Base-by-base conservation (phyloP, 1,139 yeast species). In the Magnusiomyces ingens region DNA sequence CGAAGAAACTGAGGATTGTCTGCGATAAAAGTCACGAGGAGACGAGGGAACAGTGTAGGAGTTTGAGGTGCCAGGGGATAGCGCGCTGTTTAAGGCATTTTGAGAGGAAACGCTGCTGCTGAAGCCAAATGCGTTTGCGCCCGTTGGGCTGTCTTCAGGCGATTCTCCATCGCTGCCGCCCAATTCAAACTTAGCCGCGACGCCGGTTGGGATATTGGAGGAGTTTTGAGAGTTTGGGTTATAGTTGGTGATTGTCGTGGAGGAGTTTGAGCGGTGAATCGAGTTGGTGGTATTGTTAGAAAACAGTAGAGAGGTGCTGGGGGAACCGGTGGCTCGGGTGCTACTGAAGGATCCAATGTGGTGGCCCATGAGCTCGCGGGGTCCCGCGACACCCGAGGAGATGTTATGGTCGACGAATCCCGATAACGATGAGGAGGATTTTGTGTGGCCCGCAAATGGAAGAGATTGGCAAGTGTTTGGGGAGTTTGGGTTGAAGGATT, bases 101-200 rank as follows among this genome's bases (percentile, higher is more conserved):
- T 26, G 32, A 26, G 32, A 26, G 8, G 32, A 26, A 8, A 26
- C 32, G 8, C 32, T 26, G 8, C 32, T 26, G 8, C 32, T 26
- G 8, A 26, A 26, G 8, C 32, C 32, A 26, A 26, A 26, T 26
- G 32, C 8, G 32, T 26, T 26, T 26, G 32, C 32, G 8, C 32
- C 32, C 4, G 32, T 26, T 4, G 32, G 32, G 8, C 32, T 26
- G 8, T 26, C 32, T 26, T 26, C 32, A 5, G 32, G 32, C 4
- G 32, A 26, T 8, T 60, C 63, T 19, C 59, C 63, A 21, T 57
- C 58, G 32, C 59, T 62, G 15, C 58, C 60, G 40, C 60, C 63
- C 36, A 63, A 55, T 35, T 63, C 66, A 50, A 63, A 63, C 50
- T 57, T 55, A 2, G 63, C 60, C 1, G 52, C 37, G 13, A 40